Evolutionary conservation across 1,139 yeast genomes (phyloP), one percentile per base, ranked within the genome.

Genomic region (Trichomonascaceae sp.): DNA sequence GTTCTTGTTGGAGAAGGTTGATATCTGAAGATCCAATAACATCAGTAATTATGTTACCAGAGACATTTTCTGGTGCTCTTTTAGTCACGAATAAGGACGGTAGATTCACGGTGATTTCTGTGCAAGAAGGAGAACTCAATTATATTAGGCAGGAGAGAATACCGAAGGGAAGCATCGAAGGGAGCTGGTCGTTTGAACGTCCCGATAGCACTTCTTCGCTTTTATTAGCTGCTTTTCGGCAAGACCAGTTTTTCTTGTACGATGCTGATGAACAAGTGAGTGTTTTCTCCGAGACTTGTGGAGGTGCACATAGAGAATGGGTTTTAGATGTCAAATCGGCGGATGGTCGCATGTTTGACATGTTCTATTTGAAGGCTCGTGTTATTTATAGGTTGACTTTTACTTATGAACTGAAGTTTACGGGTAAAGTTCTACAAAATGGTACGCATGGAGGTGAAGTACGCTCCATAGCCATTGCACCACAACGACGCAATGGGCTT

Each of bases 381-480:
- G 56, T 56, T 15, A 57, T 60, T 54, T 49, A 51, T 10, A 52
- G 53, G n/a, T 51, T 58, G 6, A 38, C 51, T 18, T 55, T 57
- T 2, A 20, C 20, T 9, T 47, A 57, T 48, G 3, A 58, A 54
- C 49, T 55, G 57, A 62, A 56, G 56, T 76, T 54, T 60, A 63
- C 50, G 55, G 57, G 52, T 53, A 66, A 70, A 22, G 56, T 73
- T 3, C 60, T 82, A 41, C 70, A 68, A 50, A 70, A 75, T 10
- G 97, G 97, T 0, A 78, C 90, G 0, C 98, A 93, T 68, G 99
- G 99, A 0, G 78, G 98, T 60, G 99, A 93, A 68, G 81, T 74
- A 4, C 60, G 77, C 7, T 70, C 68, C 8, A 57, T 74, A 13
- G 66, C 65, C 30, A 59, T 65, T 32, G 56, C 64, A 20, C 71